Conservation (phyloP, 352 stramenopile genomes). For the Phytopythium chamaehyphon region DNA sequence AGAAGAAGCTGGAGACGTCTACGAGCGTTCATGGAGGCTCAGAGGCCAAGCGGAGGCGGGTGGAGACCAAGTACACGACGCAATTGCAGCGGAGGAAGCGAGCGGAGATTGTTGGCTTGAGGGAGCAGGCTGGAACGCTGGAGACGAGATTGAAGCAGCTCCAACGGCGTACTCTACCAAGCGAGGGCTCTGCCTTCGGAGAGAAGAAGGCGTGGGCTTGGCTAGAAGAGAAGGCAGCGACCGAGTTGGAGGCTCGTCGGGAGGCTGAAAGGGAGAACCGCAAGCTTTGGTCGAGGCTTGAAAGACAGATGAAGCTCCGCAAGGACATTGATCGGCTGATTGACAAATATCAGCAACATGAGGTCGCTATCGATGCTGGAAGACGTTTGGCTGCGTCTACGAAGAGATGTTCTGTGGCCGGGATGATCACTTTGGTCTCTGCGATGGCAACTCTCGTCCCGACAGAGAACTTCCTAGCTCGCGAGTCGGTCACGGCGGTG, state of each 20-base stretch:
- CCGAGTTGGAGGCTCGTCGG: background rate
- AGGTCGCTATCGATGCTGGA: background rate
- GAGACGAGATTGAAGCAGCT: background rate
- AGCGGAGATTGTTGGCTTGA: background rate
- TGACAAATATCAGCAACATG: background rate
- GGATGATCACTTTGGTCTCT: too few relatives aligned
- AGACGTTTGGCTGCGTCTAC: background rate
- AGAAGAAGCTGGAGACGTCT: background rate
- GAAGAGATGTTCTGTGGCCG: too few relatives aligned
- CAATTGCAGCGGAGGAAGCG: constrained; percentile 3
- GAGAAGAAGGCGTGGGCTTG: too few relatives aligned
- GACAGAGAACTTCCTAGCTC: too few relatives aligned
- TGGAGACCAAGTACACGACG: constrained; percentile 3
- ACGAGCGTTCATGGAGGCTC: background rate
- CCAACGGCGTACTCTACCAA: too few relatives aligned
- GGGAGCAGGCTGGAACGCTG: background rate
- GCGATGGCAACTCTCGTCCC: too few relatives aligned
- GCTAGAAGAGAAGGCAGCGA: background rate
- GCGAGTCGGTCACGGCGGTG: too few relatives aligned
- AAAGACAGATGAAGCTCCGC: background rate
- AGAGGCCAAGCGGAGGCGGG: background rate
- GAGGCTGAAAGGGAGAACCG: background rate
- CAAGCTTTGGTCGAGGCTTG: background rate
- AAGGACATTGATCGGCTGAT: background rate
- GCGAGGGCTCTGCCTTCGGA: too few relatives aligned